phyloP scores from a whole-genome alignment of 2,329 filamentous ascomycete genomes.

The Pyrenophora graminea region DNA sequence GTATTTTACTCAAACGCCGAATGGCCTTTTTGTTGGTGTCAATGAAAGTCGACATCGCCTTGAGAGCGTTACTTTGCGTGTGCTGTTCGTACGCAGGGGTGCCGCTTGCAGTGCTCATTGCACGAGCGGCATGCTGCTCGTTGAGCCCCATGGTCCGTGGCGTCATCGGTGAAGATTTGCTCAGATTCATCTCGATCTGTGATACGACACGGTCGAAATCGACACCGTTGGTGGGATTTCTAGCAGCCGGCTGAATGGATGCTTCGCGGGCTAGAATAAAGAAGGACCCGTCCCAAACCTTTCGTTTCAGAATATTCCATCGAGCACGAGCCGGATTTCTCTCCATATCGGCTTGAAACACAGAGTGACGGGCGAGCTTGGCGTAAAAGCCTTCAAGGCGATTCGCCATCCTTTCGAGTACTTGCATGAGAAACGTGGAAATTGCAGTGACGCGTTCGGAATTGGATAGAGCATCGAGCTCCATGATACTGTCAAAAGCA shows the following conservation, averaged over 20 bases:
- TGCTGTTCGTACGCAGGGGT: conserved; percentile 50
- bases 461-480: conserved; percentile 47
- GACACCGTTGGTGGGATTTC: conserved; percentile 37
- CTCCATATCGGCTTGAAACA: conserved; percentile 59
- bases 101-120: conserved; percentile 39
- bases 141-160: conserved; percentile 43
- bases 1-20: background rate
- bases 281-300: conserved; percentile 57
- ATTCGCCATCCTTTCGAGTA: conserved; percentile 59
- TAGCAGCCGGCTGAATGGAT: conserved; percentile 11
- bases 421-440: conserved; percentile 55
- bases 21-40: conserved; percentile 22
- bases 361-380: conserved; percentile 54
- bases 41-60: conserved; percentile 49
- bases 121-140: conserved; percentile 49
- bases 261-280: conserved; percentile 53
- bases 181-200: conserved; percentile 48
- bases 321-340: conserved; percentile 58
- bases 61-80: conserved; percentile 50
- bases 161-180: conserved; percentile 21
- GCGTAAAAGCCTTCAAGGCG: conserved; percentile 58
- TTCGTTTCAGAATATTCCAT: conserved; percentile 57
- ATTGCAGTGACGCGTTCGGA: conserved; percentile 47
- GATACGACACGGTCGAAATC: conserved; percentile 54
- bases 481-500: conserved; percentile 53